Evolutionary conservation across 495 filamentous ascomycete genomes (phyloP), one percentile per base, ranked within the genome.

Genomic region (Lophiotrema nucula): DNA sequence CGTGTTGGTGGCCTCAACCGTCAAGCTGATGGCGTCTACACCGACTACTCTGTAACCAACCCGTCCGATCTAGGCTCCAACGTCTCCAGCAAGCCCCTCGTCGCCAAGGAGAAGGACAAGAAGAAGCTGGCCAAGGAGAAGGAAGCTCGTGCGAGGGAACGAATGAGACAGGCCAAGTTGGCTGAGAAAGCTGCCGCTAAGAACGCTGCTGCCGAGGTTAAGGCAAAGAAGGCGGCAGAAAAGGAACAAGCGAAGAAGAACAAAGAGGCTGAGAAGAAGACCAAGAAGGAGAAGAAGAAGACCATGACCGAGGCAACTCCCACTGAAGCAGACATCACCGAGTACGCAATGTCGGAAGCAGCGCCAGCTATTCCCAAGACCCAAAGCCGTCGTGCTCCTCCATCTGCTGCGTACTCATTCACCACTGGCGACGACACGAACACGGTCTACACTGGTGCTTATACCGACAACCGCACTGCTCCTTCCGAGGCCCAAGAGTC

Each of bases 1-100:
- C 79, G 86, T 27, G 88, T 96, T 18, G 91, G 91, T 35, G 91
- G 90, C 16, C 73, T 96, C 64, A 96, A 96, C 70, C 82, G 83
- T 43, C 76, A 87, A 59, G 72, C 81, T 39, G 90, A 96, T 50
- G 88, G 83, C 45, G 86, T 81, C 53, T 81, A 84, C 62, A 85
- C 84, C 73, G 88, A 87, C 66, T 74, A 73, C 23, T 81, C 79
- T 31, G 73, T 74, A 66, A 57, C 76, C 75, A 27, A 81, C 76
- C 26, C 79, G 51, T 88, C 84, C 67, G 81, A 23, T 66, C 69
- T 76, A 35, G 74, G 18, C 79, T 77, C 33, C 68, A 71, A 67
- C 72, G 72, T 65, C 73, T 79, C 72, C 72, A 33, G 58, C 44
- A 43, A 55, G 47, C 53, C 64, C 16, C 58, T 67, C 60, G 47